Evolutionary conservation across 2,329 filamentous ascomycete genomes (phyloP).

Genomic region (Fusarium albidum): DNA sequence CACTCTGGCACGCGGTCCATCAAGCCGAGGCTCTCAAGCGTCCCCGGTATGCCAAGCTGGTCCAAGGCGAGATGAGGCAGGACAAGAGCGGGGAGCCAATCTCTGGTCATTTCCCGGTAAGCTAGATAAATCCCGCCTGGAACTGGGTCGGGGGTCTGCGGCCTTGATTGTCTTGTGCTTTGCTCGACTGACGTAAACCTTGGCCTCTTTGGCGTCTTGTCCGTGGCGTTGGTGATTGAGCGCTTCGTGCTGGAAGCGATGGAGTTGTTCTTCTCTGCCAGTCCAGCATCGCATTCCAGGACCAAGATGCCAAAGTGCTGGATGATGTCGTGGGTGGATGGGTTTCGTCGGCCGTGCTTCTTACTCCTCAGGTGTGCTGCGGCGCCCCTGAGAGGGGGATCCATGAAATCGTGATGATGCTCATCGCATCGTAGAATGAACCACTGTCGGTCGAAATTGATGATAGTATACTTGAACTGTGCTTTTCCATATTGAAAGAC

Average conservation of each 20-base stretch:
- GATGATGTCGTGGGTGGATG: conserved; percentile 1
- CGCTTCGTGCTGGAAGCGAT: not conserved
- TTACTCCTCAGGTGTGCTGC: conserved; percentile 5
- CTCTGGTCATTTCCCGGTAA: conserved; percentile 7
- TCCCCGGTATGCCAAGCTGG: not conserved
- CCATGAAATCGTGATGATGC: conserved; percentile 6
- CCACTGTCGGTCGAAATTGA: conserved; percentile 7
- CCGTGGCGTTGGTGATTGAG: not conserved
- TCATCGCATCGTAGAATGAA: conserved; percentile 12
- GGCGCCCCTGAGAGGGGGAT: conserved; percentile 7
- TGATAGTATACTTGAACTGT: conserved; percentile 2
- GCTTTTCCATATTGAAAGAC: conserved; percentile 5
- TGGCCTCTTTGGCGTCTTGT: conserved; percentile 1
- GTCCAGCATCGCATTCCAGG: conserved; percentile 9
- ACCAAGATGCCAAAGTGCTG: conserved; percentile 4
- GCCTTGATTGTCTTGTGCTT: conserved; percentile 5
- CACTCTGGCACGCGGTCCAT: conserved; percentile 9
- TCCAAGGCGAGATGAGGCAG: conserved; percentile 4
- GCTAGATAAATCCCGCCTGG: conserved; percentile 10
- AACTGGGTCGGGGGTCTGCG: not conserved
- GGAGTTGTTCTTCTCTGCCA: conserved; percentile 3
- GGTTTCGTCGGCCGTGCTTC: conserved; percentile 6
- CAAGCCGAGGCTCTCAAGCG: conserved; percentile 11
- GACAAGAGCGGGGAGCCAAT: conserved; percentile 12
- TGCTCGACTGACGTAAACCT: not conserved